A percentile compares a stretch with the other conserved stretches of the same genome.
Evolutionary conservation across 257 asterid genomes (phyloP).

Genomic region (Fraxinus americana): DNA sequence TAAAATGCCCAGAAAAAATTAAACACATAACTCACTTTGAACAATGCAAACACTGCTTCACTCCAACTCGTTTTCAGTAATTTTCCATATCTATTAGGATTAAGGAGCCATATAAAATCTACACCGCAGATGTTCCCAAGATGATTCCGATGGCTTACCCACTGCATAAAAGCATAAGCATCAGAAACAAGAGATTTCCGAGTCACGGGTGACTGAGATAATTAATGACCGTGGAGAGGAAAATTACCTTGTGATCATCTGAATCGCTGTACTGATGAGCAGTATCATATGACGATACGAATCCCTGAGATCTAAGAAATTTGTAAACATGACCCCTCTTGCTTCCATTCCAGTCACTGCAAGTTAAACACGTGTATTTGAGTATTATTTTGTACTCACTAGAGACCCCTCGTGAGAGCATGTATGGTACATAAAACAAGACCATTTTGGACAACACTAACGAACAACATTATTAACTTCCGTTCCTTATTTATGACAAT

Average conservation of each 20-base stretch:
- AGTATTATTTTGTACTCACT: constrained; percentile 13
- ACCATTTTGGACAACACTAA: background rate
- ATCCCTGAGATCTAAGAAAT: constrained; percentile 95
- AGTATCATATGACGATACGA: constrained; percentile 92
- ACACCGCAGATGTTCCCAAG: constrained; percentile 98
- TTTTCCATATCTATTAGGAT: constrained; percentile 84
- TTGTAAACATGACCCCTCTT: constrained; percentile 93
- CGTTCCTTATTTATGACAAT: background rate
- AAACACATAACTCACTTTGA: constrained; percentile 57
- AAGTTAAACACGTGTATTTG: constrained; percentile 22
- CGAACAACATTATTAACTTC: background rate
- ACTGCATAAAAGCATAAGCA: constrained; percentile 48
- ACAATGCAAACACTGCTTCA: constrained; percentile 91
- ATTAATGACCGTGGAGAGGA: constrained; percentile 9
- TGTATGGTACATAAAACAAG: background rate
- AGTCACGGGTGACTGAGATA: background rate
- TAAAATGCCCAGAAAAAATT: background rate
- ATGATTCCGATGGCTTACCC: constrained; percentile 98
- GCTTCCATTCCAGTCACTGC: constrained; percentile 98
- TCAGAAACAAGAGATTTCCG: constrained; percentile 26
- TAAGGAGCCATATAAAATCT: constrained; percentile 98
- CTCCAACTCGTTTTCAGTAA: constrained; percentile 95
- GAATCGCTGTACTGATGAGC: constrained; percentile 98
- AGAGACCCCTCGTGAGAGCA: background rate
- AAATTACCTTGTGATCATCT: constrained; percentile 87